Percentiles rank a stretch among this genome's conserved stretches.
These are phyloP conservation scores for Penicillium argentinense DNA, from an alignment of 495 filamentous ascomycete genomes.

Conservation along the genomic window DNA sequence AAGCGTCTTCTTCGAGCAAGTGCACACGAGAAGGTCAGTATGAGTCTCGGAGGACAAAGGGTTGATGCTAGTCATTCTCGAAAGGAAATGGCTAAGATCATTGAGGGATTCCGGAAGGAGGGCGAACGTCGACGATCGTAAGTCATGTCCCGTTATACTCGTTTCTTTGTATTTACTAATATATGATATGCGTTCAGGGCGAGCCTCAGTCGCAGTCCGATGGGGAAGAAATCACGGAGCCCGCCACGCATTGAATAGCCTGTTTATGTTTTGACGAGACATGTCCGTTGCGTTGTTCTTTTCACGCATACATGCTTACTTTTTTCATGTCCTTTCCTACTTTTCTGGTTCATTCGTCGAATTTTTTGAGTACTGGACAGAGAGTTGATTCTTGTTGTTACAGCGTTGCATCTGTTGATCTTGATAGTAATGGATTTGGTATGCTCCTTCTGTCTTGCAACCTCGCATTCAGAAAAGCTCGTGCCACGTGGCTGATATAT, in stretches of 20 bases:
- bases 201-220: conserved; percentile 33
- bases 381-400: conserved; percentile 6
- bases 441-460: too few relatives aligned
- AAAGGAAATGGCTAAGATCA: conserved; percentile 86
- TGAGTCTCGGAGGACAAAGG: conserved; percentile 80
- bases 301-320: conserved; percentile 17
- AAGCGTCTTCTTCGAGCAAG: conserved; percentile 77
- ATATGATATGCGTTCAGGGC: conserved; percentile 17
- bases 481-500: too few relatives aligned
- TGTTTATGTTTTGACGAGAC: conserved; percentile 11
- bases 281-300: conserved; percentile 13
- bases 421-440: too few relatives aligned
- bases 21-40: conserved; percentile 79
- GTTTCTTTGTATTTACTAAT: background rate
- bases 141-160: conserved; percentile 30
- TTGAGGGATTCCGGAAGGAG: conserved; percentile 78
- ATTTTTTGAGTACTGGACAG: too few relatives aligned
- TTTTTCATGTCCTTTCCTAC: background rate
- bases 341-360: too few relatives aligned
- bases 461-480: too few relatives aligned
- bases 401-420: conserved; percentile 7
- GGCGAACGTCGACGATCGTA: conserved; percentile 77
- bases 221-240: conserved; percentile 41
- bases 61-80: conserved; percentile 73
- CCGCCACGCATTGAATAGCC: conserved; percentile 46